Evolutionary conservation across 1,284 basidiomycete genomes (phyloP).

Genomic region (Cystobasidiaceae sp.): DNA sequence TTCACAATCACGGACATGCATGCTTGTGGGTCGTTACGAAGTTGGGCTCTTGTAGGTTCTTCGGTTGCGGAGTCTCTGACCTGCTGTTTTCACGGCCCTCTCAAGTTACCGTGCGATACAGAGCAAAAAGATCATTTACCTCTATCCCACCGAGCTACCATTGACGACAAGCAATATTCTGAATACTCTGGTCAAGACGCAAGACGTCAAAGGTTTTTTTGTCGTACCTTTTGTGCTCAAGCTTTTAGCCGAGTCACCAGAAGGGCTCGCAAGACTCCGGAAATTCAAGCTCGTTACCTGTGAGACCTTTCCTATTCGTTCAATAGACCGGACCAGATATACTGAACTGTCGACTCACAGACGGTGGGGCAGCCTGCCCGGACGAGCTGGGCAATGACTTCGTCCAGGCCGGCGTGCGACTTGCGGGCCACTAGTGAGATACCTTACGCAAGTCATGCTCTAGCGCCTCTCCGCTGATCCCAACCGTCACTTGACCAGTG

Average conservation of each 20-base stretch:
- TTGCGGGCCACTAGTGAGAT: neutral
- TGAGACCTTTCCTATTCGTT: neutral
- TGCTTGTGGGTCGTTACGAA: no score
- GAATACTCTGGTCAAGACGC: neutral
- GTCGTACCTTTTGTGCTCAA: neutral
- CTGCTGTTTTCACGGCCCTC: no score
- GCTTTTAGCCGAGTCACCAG: neutral
- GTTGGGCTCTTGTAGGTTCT: no score
- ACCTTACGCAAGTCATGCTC: neutral
- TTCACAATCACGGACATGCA: neutral
- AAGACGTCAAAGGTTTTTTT: neutral
- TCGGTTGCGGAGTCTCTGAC: no score
- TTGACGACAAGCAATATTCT: neutral
- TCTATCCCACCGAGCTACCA: neutral
- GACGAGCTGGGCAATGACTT: neutral
- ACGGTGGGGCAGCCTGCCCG: neutral
- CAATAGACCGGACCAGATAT: no score
- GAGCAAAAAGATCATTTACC: neutral
- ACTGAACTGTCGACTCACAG: neutral
- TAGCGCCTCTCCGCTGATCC: neutral
- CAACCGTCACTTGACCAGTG: neutral
- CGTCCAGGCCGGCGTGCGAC: neutral
- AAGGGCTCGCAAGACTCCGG: neutral
- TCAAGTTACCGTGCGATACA: neutral
- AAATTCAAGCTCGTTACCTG: neutral